Conservation (phyloP, 768 basidiomycete genomes). For the Dioszegia crocea region DNA sequence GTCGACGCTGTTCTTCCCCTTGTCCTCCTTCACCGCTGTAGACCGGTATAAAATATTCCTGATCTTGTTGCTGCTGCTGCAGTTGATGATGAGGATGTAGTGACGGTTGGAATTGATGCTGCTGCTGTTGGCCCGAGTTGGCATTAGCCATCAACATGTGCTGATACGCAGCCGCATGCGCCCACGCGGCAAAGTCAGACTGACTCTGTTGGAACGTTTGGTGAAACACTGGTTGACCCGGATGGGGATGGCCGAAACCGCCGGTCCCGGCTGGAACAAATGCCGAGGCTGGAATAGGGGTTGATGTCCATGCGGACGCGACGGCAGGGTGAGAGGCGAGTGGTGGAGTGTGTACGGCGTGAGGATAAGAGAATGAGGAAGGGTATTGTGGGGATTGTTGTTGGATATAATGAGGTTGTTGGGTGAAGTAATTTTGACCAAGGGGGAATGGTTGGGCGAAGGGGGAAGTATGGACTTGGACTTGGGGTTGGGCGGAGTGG, state of each 20-base stretch:
- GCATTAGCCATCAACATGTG: constrained; percentile 20
- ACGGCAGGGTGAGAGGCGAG: neutral
- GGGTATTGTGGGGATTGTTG: neutral
- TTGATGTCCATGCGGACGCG: constrained; percentile 18
- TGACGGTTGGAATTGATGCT: no score
- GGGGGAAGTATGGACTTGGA: neutral
- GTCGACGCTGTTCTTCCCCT: constrained; percentile 17
- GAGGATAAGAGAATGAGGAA: neutral
- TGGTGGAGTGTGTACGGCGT: neutral
- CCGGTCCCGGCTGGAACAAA: constrained; percentile 11
- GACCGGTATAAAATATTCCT: constrained; percentile 8
- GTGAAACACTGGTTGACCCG: constrained; percentile 22
- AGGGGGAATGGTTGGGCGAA: constrained; percentile 1
- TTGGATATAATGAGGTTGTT: constrained; percentile 19
- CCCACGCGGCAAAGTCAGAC: constrained; percentile 43
- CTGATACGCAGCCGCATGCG: constrained; percentile 26
- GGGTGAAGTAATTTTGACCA: neutral
- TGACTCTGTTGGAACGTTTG: constrained; percentile 38
- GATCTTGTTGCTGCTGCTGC: constrained; percentile 1
- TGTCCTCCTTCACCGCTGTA: constrained; percentile 23
- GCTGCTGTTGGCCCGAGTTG: constrained; percentile 9
- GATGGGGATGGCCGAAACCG: constrained; percentile 17
- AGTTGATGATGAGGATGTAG: no score
- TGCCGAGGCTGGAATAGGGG: constrained; percentile 29
- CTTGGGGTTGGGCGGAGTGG: no score